Conservation (phyloP, 257 asterid species). For the Cordia subcordata region DNA sequence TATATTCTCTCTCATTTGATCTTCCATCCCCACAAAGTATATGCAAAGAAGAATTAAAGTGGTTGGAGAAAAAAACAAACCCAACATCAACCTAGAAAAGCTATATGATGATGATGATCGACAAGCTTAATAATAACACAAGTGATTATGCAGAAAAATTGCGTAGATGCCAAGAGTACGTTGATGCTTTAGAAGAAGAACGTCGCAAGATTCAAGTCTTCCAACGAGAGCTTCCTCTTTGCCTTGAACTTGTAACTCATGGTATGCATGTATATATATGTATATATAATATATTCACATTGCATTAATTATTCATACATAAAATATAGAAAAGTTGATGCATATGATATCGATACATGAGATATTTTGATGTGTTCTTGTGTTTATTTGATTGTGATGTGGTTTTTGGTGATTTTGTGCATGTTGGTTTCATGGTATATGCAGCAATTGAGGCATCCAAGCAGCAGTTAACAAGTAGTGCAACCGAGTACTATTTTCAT, state of each 20-base stretch:
- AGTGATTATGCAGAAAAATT: conserved; percentile 33
- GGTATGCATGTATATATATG: conserved; percentile 32
- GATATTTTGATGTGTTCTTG: neutral
- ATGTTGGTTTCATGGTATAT: neutral
- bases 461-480: conserved; percentile 53
- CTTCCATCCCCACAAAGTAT: neutral
- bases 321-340: too few relatives aligned
- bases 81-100: neutral
- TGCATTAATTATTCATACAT: too few relatives aligned
- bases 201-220: conserved; percentile 81
- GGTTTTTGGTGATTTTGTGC: neutral
- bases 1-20: neutral
- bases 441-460: conserved; percentile 86
- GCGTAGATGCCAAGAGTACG: conserved; percentile 52
- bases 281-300: too few relatives aligned
- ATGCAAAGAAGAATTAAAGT: neutral
- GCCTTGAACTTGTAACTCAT: conserved; percentile 87
- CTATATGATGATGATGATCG: conserved; percentile 33
- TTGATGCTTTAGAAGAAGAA: conserved; percentile 70
- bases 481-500: conserved; percentile 32
- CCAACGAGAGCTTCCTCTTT: conserved; percentile 92
- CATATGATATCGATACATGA: too few relatives aligned
- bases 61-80: neutral
- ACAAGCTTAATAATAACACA: conserved; percentile 29
- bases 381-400: neutral